Conservation (phyloP, 1,284 basidiomycete genomes). For the Schizophyllum amplum region DNA sequence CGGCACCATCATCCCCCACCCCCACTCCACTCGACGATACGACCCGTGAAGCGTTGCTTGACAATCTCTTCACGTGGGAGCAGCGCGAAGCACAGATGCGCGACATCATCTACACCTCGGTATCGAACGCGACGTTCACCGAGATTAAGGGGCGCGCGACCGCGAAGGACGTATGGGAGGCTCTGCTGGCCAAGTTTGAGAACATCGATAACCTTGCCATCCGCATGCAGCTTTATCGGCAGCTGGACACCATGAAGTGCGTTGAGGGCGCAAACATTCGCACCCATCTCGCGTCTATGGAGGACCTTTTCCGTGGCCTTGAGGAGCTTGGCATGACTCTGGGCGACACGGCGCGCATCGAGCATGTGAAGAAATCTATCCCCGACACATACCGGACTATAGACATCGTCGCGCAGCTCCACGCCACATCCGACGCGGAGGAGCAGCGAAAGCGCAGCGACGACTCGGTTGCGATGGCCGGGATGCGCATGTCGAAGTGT, state of each 20-base stretch:
- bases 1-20: no score
- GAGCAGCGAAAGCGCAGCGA: neutral
- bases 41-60: slow-evolving; percentile 16
- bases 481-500: neutral
- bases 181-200: slow-evolving; percentile 16
- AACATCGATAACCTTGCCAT: slow-evolving; percentile 4
- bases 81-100: slow-evolving; percentile 17
- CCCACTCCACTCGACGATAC: slow-evolving; percentile 12
- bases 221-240: neutral
- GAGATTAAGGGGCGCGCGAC: slow-evolving; percentile 15
- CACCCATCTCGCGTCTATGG: no score
- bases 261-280: neutral
- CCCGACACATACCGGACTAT: no score
- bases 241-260: slow-evolving; percentile 5
- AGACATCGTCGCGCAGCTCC: no score
- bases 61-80: slow-evolving; percentile 16
- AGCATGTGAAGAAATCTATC: no score
- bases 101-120: slow-evolving; percentile 19
- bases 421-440: no score
- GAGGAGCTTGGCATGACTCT: no score
- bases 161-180: slow-evolving; percentile 15
- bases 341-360: no score
- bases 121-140: slow-evolving; percentile 15
- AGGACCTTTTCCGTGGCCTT: no score
- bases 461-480: neutral